These are phyloP conservation scores for Phytophthora pisi DNA, from an alignment of 352 stramenopile genomes.

Conservation along the genomic window DNA sequence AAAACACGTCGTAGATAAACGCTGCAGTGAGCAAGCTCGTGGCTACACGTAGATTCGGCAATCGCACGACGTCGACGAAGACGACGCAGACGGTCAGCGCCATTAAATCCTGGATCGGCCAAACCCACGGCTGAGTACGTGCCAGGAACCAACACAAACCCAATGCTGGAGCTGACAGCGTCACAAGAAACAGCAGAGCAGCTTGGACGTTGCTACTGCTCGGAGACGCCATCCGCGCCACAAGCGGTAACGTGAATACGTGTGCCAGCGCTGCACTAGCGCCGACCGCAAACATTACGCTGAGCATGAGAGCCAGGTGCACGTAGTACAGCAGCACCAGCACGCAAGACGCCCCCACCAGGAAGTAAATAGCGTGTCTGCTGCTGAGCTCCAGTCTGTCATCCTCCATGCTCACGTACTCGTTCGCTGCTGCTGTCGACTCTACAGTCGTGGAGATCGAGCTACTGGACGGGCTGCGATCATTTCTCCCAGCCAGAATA, in stretches of 20 bases:
- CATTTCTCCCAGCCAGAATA: slow-evolving; percentile 19
- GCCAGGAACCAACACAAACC: slow-evolving; percentile 63
- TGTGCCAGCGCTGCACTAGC: slow-evolving; percentile 53
- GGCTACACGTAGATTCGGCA: slow-evolving; percentile 79
- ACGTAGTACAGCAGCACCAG: slow-evolving; percentile 76
- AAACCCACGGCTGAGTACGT: slow-evolving; percentile 66
- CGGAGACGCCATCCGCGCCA: slow-evolving; percentile 20
- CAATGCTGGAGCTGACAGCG: slow-evolving; percentile 27
- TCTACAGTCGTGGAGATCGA: slow-evolving; percentile 23
- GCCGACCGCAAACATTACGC: slow-evolving; percentile 61
- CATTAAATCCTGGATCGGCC: slow-evolving; percentile 90
- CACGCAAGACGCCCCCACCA: slow-evolving; percentile 57
- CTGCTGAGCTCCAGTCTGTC: slow-evolving; percentile 49
- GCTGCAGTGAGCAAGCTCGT: slow-evolving; percentile 83
- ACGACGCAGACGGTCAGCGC: slow-evolving; percentile 89
- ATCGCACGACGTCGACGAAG: slow-evolving; percentile 87
- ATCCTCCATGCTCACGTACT: slow-evolving; percentile 45
- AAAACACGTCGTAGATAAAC: slow-evolving; percentile 95
- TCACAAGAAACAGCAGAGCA: slow-evolving; percentile 27
- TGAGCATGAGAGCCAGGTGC: slow-evolving; percentile 57
- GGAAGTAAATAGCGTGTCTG: slow-evolving; percentile 61
- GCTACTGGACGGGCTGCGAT: slow-evolving; percentile 19
- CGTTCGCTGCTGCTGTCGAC: slow-evolving; percentile 17
- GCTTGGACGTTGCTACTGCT: slow-evolving; percentile 16
- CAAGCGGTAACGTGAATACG: slow-evolving; percentile 50